These are phyloP conservation scores for Aspergillus homomorphus DNA, from an alignment of 495 filamentous ascomycete genomes.

Conservation along the genomic window DNA sequence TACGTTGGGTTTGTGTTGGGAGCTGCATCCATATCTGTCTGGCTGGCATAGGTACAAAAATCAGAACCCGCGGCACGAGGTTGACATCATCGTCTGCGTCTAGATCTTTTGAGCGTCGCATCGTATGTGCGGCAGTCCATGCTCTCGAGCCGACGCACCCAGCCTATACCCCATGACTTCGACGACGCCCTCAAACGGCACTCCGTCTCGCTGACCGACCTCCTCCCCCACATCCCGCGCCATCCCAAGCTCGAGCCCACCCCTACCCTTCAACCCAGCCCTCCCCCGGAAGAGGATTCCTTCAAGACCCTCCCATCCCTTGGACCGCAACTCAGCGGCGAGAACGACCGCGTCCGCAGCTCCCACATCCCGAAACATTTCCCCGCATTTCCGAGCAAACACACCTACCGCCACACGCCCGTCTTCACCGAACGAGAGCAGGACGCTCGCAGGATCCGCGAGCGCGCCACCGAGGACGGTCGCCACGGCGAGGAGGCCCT, in stretches of 20 bases:
- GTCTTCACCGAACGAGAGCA: constrained; percentile 63
- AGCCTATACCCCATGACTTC: constrained; percentile 67
- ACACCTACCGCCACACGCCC: constrained; percentile 68
- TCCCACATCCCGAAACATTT: constrained; percentile 64
- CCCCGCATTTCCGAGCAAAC: constrained; percentile 66
- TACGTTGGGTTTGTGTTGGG: constrained; percentile 35
- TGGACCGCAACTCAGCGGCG: constrained; percentile 51
- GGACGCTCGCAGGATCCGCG: constrained; percentile 68
- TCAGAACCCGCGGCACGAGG: constrained; percentile 1
- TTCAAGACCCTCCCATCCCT: constrained; percentile 45
- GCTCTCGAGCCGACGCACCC: constrained; percentile 55
- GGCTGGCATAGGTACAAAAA: background rate
- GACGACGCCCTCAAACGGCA: constrained; percentile 54
- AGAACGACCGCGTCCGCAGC: constrained; percentile 44
- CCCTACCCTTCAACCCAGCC: constrained; percentile 40
- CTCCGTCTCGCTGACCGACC: constrained; percentile 34
- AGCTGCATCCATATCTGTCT: background rate
- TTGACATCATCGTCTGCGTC: constrained; percentile 18
- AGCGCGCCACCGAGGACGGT: constrained; percentile 69
- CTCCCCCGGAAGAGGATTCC: constrained; percentile 45
- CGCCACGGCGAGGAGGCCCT: constrained; percentile 71
- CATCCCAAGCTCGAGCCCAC: constrained; percentile 29
- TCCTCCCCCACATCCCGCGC: constrained; percentile 39
- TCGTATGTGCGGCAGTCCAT: constrained; percentile 59
- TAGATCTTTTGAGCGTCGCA: constrained; percentile 59